Evolutionary conservation across 345 rosid species (phyloP).

Genomic region (Erodium maritimum): DNA sequence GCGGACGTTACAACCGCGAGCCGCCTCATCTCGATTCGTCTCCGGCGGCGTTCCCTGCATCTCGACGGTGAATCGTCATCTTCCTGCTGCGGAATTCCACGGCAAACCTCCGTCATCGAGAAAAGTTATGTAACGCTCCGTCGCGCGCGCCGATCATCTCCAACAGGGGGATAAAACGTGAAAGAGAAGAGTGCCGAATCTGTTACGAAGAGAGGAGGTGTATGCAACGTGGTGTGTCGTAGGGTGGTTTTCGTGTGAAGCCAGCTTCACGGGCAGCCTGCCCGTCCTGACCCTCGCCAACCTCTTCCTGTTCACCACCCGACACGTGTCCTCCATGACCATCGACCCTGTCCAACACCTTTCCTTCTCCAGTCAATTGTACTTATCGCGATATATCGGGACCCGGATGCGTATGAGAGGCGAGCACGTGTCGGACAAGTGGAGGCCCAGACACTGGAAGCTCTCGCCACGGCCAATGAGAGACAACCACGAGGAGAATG

Average conservation of each 20-base stretch:
- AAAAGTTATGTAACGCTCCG: neutral
- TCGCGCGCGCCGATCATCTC: neutral
- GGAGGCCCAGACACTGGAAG: neutral
- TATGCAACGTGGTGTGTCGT: slow-evolving; percentile 17
- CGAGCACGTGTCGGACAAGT: slow-evolving; percentile 19
- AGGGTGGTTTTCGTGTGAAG: slow-evolving; percentile 8
- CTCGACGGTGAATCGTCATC: slow-evolving; percentile 30
- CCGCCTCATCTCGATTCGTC: slow-evolving; percentile 50
- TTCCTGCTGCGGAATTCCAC: slow-evolving; percentile 19
- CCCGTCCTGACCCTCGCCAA: slow-evolving; percentile 16
- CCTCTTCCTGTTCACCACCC: neutral
- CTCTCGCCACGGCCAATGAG: no score
- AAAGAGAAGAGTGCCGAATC: neutral
- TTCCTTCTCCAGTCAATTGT: slow-evolving; percentile 8
- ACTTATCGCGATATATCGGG: neutral
- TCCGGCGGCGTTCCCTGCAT: slow-evolving; percentile 46
- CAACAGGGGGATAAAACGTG: neutral
- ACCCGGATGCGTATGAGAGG: neutral
- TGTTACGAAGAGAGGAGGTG: no score
- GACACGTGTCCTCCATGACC: slow-evolving; percentile 25
- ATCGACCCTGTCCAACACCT: neutral
- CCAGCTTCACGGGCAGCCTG: slow-evolving; percentile 11
- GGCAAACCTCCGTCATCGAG: slow-evolving; percentile 8
- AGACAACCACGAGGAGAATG: no score
- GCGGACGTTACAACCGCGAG: slow-evolving; percentile 13